phyloP scores from a whole-genome alignment of 1,284 basidiomycete genomes.

The Ceratobasidium papillatum region DNA sequence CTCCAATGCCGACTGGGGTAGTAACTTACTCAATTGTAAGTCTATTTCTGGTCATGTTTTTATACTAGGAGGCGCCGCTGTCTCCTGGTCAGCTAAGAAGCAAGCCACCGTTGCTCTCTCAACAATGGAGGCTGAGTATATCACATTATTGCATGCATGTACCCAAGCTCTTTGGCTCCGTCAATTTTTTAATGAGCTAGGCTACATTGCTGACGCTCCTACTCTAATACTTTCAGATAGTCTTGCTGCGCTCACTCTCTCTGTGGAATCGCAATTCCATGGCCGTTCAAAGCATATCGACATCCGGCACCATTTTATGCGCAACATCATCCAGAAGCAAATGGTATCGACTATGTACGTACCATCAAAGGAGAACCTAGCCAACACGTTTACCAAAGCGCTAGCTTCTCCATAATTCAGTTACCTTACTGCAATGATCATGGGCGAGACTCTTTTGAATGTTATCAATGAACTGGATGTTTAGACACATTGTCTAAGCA shows the following conservation, averaged over 20 bases:
- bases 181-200: slow-evolving; percentile 48
- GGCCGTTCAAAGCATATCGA: slow-evolving; percentile 50
- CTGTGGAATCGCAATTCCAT: slow-evolving; percentile 48
- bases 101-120: slow-evolving; percentile 49
- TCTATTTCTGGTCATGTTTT: slow-evolving; percentile 51
- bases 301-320: slow-evolving; percentile 52
- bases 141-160: slow-evolving; percentile 48
- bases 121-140: slow-evolving; percentile 52
- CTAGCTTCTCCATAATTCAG: slow-evolving; percentile 40
- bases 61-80: slow-evolving; percentile 44
- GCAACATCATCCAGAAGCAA: slow-evolving; percentile 51
- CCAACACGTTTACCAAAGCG: slow-evolving; percentile 44
- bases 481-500: too few relatives aligned
- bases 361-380: slow-evolving; percentile 37
- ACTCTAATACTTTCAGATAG: slow-evolving; percentile 49
- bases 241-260: slow-evolving; percentile 47
- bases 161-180: slow-evolving; percentile 50
- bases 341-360: slow-evolving; percentile 48
- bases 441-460: background rate
- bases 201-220: slow-evolving; percentile 38
- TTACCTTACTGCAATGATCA: slow-evolving; percentile 43
- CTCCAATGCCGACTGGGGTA: slow-evolving; percentile 38
- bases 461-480: background rate
- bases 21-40: slow-evolving; percentile 12
- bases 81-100: slow-evolving; percentile 50